These are phyloP conservation scores for Coemansia sp. DNA, from an alignment of 192 early-diverging fungal species.

Conservation along the genomic window DNA sequence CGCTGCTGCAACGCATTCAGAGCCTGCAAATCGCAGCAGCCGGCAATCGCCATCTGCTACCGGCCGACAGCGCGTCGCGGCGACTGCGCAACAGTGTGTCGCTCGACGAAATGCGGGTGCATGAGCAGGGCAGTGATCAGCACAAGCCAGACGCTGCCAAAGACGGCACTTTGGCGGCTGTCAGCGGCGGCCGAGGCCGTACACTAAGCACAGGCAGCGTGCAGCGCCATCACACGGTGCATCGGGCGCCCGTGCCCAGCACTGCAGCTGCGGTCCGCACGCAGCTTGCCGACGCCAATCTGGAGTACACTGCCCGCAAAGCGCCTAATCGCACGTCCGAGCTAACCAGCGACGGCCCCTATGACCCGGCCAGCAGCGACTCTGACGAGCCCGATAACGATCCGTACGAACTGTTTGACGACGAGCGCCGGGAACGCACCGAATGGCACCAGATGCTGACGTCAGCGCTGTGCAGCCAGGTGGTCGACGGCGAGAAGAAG, in stretches of 20 bases:
- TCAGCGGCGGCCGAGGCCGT: neutral
- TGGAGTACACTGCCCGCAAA: neutral
- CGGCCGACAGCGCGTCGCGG: neutral
- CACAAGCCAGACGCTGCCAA: neutral
- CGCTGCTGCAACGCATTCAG: slow-evolving; percentile 16
- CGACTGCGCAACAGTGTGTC: slow-evolving; percentile 31
- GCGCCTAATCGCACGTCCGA: neutral
- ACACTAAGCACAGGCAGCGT: neutral
- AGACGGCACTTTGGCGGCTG: neutral
- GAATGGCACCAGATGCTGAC: slow-evolving; percentile 86
- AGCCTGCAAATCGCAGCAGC: neutral
- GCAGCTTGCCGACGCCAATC: neutral
- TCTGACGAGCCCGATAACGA: neutral
- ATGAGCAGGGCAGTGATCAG: neutral
- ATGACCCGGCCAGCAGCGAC: neutral
- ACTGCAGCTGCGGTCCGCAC: no score
- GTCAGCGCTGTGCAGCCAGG: slow-evolving; percentile 75
- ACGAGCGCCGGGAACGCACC: slow-evolving; percentile 61
- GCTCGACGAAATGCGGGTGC: slow-evolving; percentile 13
- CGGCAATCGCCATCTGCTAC: neutral
- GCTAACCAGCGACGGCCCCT: neutral
- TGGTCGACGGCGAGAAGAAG: slow-evolving; percentile 78
- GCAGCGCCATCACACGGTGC: slow-evolving; percentile 1
- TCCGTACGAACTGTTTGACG: slow-evolving; percentile 21
- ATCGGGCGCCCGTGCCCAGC: neutral